These are phyloP conservation scores for Avicennia marina DNA, from an alignment of 257 asterid species.

Conservation along the genomic window DNA sequence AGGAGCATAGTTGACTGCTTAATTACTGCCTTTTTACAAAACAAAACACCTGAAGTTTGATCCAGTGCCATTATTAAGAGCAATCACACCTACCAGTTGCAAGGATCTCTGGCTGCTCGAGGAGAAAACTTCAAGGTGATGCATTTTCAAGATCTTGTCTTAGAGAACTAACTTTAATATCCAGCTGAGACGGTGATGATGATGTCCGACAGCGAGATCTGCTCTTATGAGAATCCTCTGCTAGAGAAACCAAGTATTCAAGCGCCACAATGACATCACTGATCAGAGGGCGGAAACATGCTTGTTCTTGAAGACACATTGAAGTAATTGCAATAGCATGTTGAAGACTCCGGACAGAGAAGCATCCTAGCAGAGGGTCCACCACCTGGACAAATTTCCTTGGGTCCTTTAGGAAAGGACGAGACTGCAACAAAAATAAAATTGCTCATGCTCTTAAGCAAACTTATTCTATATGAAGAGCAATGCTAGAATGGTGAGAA, in stretches of 20 bases:
- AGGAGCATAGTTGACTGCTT: background rate
- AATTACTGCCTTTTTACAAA: background rate
- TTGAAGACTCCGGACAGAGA: conserved; percentile 56
- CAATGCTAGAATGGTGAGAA: background rate
- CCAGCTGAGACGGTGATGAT: conserved; percentile 34
- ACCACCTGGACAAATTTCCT: conserved; percentile 53
- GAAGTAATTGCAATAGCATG: conserved; percentile 75
- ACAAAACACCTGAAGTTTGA: conserved; percentile 7
- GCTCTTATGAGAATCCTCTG: conserved; percentile 32
- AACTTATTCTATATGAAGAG: too few species aligned
- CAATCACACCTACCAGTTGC: conserved; percentile 1
- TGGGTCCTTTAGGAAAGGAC: conserved; percentile 59
- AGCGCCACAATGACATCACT: conserved; percentile 73
- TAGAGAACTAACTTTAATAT: conserved; percentile 21
- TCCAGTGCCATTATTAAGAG: background rate
- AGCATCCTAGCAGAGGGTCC: conserved; percentile 64
- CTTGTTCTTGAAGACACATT: conserved; percentile 88
- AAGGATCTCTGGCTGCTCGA: background rate
- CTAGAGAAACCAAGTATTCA: conserved; percentile 62
- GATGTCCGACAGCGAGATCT: conserved; percentile 31
- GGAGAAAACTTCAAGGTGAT: conserved; percentile 13
- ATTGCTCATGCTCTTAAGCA: background rate
- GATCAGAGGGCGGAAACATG: conserved; percentile 64
- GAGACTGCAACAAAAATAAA: conserved; percentile 39
- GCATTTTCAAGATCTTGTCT: conserved; percentile 21